Base-by-base conservation (phyloP, 176 grass and related monocot species). In the Thalia dealbata region DNA sequence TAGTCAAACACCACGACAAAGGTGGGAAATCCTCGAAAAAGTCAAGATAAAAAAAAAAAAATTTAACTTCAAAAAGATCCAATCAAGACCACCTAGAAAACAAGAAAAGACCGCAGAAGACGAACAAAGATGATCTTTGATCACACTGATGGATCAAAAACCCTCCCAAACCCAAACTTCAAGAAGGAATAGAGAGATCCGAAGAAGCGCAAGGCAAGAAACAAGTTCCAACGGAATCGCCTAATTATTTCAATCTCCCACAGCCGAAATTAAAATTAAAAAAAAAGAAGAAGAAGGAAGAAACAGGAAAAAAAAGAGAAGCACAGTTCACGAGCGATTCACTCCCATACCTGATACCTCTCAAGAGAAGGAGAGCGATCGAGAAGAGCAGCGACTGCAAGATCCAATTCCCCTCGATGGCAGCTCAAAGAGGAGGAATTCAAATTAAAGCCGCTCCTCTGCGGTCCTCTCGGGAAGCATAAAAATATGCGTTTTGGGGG, bases 361-460 rank as follows among this genome's bases (percentile, higher is more conserved):
- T 14, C 24, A 26, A 32, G 32, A 54, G 75, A 27, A 27, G 30
- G 80, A 70, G 61, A 67, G 59, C 67, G 22, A 63, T 71, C 26
- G 0, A 3, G 64, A 72, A 52, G 28, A 78, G 23, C 22, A 62
- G 23, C 48, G 18, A 52, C 6, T 14, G 25, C 46, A 18, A 54
- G 35, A 15, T 52, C 45, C 12, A 11, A 32, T 52, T 52, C 3
- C 45, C 24, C 23, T 72, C 52, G 14, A 13, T 25, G n/a, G 45
- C 6, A 43, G 21, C 25, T 72, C 48, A 71, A 27, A 70, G 21
- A 13, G 16, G 22, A 18, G 71, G 80, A 84, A 84, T 96, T 92
- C 89, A 89, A 92, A 96, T 88, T 90, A 92, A 96, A 96, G 92
- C 70, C 15, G 63, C 44, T 30, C 44, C 52, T 43, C 26, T 52